phyloP scores from a whole-genome alignment of 176 grass and related monocot genomes.

The Eleusine indica region DNA sequence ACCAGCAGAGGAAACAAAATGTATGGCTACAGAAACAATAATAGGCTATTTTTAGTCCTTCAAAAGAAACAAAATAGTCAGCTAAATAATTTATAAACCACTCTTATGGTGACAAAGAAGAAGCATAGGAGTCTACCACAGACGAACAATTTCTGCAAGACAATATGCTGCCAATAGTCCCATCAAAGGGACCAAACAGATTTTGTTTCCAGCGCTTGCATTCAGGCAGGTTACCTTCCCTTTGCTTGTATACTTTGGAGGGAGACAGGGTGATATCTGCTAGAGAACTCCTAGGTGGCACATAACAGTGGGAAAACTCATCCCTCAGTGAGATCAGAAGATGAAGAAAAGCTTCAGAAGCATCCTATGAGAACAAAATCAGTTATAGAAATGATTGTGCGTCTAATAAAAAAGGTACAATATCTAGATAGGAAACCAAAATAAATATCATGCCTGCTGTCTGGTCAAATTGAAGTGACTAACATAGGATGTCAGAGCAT shows the following conservation, averaged over 20 bases:
- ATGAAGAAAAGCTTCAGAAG: conserved; percentile 89
- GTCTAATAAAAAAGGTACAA: conserved; percentile 26
- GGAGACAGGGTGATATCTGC: conserved; percentile 60
- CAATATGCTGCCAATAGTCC: conserved; percentile 89
- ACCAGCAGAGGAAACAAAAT: conserved; percentile 32
- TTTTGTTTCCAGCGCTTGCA: conserved; percentile 77
- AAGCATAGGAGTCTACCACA: conserved; percentile 67
- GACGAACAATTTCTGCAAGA: conserved; percentile 85
- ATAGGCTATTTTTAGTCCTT: neutral
- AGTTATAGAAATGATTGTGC: conserved; percentile 34
- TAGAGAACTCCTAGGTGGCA: conserved; percentile 74
- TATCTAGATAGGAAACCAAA: conserved; percentile 19
- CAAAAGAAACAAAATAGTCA: neutral
- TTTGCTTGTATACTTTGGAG: conserved; percentile 79
- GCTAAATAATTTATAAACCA: conserved; percentile 16
- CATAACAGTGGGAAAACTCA: conserved; percentile 68
- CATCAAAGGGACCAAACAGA: conserved; percentile 83
- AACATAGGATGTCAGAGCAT: conserved; percentile 74
- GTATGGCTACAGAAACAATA: neutral
- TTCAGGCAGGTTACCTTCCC: conserved; percentile 63
- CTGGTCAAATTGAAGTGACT: conserved; percentile 82
- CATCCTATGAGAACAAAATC: conserved; percentile 61
- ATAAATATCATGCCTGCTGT: conserved; percentile 69
- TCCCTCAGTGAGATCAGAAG: conserved; percentile 81
- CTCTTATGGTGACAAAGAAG: conserved; percentile 31